A percentile compares a stretch with the other conserved stretches of the same genome.
These are phyloP conservation scores for Suhomyces vadensis DNA, from an alignment of 805 yeast genomes.

Conservation along the genomic window DNA sequence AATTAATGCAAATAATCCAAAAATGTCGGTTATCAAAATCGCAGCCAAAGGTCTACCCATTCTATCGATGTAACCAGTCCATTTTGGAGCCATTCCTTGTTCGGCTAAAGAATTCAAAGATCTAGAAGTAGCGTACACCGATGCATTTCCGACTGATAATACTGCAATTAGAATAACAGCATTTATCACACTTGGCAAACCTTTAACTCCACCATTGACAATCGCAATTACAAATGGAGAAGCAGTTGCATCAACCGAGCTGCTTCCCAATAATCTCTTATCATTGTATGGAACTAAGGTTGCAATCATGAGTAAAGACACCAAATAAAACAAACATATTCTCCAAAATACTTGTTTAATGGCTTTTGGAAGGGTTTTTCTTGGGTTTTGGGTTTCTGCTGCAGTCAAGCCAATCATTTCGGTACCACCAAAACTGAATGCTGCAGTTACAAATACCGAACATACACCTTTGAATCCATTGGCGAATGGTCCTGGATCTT, in stretches of 20 bases:
- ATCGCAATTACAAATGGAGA: constrained; percentile 80
- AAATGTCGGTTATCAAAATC: constrained; percentile 45
- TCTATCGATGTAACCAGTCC: constrained; percentile 60
- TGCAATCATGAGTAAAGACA: constrained; percentile 23
- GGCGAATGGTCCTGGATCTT: constrained; percentile 55
- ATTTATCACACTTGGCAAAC: constrained; percentile 63
- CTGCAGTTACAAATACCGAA: constrained; percentile 41
- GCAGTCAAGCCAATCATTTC: constrained; percentile 43
- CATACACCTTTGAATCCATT: constrained; percentile 45
- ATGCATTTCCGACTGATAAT: constrained; percentile 70
- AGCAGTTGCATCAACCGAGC: constrained; percentile 58
- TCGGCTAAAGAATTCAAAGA: constrained; percentile 62
- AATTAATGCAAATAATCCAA: constrained; percentile 65
- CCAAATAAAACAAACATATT: constrained; percentile 38
- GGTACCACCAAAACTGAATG: constrained; percentile 42
- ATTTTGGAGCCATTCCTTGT: constrained; percentile 61
- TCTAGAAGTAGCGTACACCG: constrained; percentile 68
- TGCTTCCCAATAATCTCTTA: constrained; percentile 39
- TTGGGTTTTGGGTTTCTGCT: constrained; percentile 39
- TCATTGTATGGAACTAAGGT: constrained; percentile 24
- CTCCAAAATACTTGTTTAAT: constrained; percentile 45
- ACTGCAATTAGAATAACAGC: constrained; percentile 67
- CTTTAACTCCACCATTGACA: constrained; percentile 59
- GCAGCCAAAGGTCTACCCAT: constrained; percentile 67
- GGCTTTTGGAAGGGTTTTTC: constrained; percentile 38